A percentile compares a stretch with the other conserved stretches of the same genome.
phyloP scores from a whole-genome alignment of 202 grass and related monocot genomes.

The Carex sylvatica region DNA sequence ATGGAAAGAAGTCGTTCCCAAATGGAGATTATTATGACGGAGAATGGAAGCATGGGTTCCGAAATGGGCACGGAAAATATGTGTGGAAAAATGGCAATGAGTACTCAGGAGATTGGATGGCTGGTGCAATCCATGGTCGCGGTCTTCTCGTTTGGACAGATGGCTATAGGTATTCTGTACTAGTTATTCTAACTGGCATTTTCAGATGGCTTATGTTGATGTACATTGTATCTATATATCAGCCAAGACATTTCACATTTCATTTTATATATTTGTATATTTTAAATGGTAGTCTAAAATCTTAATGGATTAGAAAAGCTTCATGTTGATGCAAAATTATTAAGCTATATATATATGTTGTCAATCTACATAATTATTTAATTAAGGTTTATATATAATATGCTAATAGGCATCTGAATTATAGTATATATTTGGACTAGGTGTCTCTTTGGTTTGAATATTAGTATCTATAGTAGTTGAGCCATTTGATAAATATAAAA shows the following conservation, averaged over 20 bases:
- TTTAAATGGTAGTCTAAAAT: not conserved
- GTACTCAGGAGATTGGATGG: conserved; percentile 65
- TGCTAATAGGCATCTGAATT: not conserved
- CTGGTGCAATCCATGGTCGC: conserved; percentile 59
- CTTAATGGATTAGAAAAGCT: not conserved
- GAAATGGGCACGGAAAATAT: conserved; percentile 57
- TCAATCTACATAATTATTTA: not conserved
- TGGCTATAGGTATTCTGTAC: conserved; percentile 38
- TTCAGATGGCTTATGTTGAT: not conserved
- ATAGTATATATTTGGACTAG: not conserved
- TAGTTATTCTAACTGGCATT: not conserved
- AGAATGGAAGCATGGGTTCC: conserved; percentile 64
- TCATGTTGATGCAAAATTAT: not conserved
- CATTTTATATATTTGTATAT: not conserved
- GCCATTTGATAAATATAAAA: not conserved
- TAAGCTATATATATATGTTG: not conserved
- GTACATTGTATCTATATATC: not conserved
- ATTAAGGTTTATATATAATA: not conserved
- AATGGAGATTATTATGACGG: conserved; percentile 77
- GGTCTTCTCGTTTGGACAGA: conserved; percentile 56
- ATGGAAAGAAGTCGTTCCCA: conserved; percentile 61
- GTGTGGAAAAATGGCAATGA: conserved; percentile 71
- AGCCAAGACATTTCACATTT: not conserved
- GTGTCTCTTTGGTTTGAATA: not conserved
- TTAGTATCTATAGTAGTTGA: not conserved